Conservation (phyloP, 305 asterid species). For the Fraxinus velutina region DNA sequence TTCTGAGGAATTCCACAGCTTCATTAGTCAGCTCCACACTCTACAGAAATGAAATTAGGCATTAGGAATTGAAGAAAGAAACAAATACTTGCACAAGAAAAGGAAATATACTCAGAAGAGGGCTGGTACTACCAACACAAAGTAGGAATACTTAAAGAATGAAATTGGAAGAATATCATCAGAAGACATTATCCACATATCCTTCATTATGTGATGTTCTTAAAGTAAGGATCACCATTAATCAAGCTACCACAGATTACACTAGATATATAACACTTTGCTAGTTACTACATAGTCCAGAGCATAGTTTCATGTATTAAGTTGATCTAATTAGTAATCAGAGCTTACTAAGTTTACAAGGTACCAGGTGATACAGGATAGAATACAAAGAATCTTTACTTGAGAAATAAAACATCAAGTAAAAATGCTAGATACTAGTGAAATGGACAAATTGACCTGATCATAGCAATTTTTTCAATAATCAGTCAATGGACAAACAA, state of each 20-base stretch:
- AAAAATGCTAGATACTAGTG: neutral
- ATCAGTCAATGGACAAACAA: neutral
- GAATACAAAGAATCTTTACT: neutral
- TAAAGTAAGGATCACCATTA: neutral
- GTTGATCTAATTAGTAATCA: neutral
- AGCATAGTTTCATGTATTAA: neutral
- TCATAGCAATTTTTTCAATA: neutral
- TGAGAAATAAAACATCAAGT: neutral
- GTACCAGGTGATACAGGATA: neutral
- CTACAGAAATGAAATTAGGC: conserved; percentile 43
- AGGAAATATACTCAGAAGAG: neutral
- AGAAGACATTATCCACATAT: conserved; percentile 8
- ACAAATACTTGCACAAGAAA: conserved; percentile 10
- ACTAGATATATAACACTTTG: neutral
- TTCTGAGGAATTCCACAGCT: conserved; percentile 77
- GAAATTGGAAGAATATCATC: conserved; percentile 9
- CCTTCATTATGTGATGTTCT: neutral
- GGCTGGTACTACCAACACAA: neutral
- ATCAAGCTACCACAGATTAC: neutral
- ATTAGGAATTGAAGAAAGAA: conserved; percentile 24
- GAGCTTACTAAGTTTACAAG: neutral
- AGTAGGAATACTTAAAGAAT: neutral
- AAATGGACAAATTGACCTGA: neutral
- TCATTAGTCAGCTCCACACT: conserved; percentile 91
- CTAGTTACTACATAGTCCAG: neutral